Evolutionary conservation across 164 flowering plant species (phyloP).

Genomic region (Houttuynia cordata): DNA sequence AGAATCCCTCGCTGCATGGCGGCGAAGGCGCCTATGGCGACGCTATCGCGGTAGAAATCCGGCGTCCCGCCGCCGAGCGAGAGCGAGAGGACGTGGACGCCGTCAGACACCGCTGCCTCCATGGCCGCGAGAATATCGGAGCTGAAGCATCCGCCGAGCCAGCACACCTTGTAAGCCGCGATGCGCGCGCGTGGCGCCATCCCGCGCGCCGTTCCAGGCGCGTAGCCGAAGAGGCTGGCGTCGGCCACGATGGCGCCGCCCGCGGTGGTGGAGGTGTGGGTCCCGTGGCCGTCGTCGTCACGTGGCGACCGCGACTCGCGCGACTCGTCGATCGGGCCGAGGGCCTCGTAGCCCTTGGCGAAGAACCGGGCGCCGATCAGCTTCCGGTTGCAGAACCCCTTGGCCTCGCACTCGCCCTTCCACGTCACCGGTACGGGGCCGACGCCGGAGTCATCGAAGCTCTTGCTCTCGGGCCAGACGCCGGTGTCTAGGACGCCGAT

Average conservation of each 20-base stretch:
- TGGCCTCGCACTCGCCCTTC: constrained; percentile 68
- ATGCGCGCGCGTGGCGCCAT: constrained; percentile 72
- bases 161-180: constrained; percentile 80
- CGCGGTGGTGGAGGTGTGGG: constrained; percentile 79
- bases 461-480: constrained; percentile 66
- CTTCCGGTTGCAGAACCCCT: constrained; percentile 52
- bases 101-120: constrained; percentile 69
- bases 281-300: constrained; percentile 91
- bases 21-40: constrained; percentile 66
- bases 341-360: constrained; percentile 57
- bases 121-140: constrained; percentile 64
- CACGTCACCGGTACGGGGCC: constrained; percentile 57
- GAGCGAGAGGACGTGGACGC: constrained; percentile 74
- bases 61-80: constrained; percentile 60
- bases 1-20: constrained; percentile 60
- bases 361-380: constrained; percentile 76
- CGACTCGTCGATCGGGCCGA: constrained; percentile 54
- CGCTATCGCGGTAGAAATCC: constrained; percentile 44
- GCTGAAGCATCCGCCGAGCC: constrained; percentile 74
- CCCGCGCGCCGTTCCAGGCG: constrained; percentile 73
- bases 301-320: constrained; percentile 69
- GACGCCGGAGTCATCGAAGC: constrained; percentile 58
- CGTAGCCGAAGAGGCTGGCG: constrained; percentile 74
- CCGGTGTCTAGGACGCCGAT: constrained; percentile 84
- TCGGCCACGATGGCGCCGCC: constrained; percentile 52